Evolutionary conservation across 1,139 yeast genomes (phyloP).

Genomic region (Nadsonia commutata): DNA sequence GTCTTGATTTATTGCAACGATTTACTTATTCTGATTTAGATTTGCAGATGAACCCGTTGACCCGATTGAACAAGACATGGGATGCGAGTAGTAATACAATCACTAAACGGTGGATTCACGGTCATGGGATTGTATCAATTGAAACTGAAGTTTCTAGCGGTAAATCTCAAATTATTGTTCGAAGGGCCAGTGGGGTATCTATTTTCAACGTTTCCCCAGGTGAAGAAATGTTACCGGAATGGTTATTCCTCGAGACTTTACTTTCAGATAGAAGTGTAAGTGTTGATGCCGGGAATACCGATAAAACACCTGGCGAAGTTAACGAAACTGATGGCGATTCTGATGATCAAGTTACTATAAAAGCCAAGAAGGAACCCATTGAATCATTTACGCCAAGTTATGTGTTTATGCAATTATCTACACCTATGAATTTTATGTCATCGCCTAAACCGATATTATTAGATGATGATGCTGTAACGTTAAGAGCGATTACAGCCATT

Average conservation of each 20-base stretch:
- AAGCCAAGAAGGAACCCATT: conserved; percentile 7
- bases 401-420: conserved; percentile 25
- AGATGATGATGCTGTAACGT: conserved; percentile 34
- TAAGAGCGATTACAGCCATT: conserved; percentile 47
- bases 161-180: conserved; percentile 34
- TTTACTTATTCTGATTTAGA: conserved; percentile 57
- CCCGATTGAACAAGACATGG: conserved; percentile 9
- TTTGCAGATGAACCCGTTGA: conserved; percentile 27
- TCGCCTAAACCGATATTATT: conserved; percentile 27
- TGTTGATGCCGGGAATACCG: background rate
- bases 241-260: background rate
- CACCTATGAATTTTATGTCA: conserved; percentile 13
- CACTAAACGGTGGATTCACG: conserved; percentile 46
- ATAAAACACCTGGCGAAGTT: conserved; percentile 4
- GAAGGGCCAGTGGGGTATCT: conserved; percentile 57
- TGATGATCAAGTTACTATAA: conserved; percentile 1
- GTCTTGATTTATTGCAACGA: conserved; percentile 51
- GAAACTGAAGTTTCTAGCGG: conserved; percentile 42
- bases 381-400: conserved; percentile 22
- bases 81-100: conserved; percentile 6
- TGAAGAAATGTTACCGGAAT: conserved; percentile 25
- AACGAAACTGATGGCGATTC: conserved; percentile 1
- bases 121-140: conserved; percentile 42
- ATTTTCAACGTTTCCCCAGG: conserved; percentile 35
- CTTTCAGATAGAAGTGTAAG: background rate